Evolutionary conservation across 768 basidiomycete genomes (phyloP), one percentile per base, ranked within the genome.

Genomic region (Kwoniella sp.): DNA sequence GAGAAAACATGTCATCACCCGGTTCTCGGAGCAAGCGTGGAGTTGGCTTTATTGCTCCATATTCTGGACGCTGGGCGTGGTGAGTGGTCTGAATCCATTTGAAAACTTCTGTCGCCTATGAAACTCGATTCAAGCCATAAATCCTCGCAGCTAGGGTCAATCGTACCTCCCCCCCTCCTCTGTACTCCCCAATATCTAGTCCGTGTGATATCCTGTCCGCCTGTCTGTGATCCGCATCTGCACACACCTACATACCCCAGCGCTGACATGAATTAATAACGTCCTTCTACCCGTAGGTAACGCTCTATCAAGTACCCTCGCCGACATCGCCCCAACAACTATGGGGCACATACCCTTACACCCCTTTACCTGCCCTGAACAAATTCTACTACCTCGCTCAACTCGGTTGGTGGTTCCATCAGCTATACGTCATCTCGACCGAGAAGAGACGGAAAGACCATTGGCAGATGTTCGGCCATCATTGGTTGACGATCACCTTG

Each of bases 21-120:
- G 96, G 72, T 98, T 98, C 76, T 91, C 92, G 2, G 96, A 99
- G 80, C 96, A 99, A 82, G 90, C 92, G 62, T 98, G 93, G 91
- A 87, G 87, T 37, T 84, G 88, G 51, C 81, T 91, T 55, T 98
- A 95, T 81, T 93, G 91, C 76, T 82, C 86, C 45, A 61, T 86
- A 1, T 90, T 88, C 71, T 95, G 90, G 86, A 80, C 80, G 23
- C 87, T 87, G 78, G 95, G 95, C 29, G 70, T 92, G 69, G 95
- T 95, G 77, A 81, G 93, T 88, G 22, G 7, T 7, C 7, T 4
- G 47, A 48, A 48, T n/a, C n/a, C n/a, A n/a, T n/a, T n/a, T n/a
- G n/a, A n/a, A n/a, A n/a, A n/a, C n/a, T n/a, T n/a, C n/a, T n/a
- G n/a, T n/a, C n/a, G n/a, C n/a, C n/a, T n/a, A n/a, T n/a, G n/a